phyloP scores from a whole-genome alignment of 2,329 filamentous ascomycete genomes.

The Fusarium bactridioides region DNA sequence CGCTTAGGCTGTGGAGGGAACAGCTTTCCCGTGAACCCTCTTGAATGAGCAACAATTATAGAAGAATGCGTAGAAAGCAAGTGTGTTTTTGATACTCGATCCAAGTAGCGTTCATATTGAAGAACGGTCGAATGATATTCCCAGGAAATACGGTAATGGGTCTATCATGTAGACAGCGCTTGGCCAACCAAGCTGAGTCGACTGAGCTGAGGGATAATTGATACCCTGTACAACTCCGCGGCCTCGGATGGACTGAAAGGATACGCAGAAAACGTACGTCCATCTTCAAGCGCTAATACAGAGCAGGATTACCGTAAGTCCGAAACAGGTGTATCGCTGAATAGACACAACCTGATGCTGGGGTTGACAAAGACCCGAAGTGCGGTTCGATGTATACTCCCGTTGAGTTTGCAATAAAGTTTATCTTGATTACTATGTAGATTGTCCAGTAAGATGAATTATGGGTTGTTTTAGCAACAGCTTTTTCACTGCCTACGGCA shows the following conservation, averaged over 20 bases:
- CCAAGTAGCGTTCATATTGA: neutral
- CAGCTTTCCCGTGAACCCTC: neutral
- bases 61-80: neutral
- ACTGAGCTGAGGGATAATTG: constrained; percentile 10
- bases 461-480: neutral
- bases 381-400: constrained; percentile 11
- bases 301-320: constrained; percentile 12
- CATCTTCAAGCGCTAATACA: neutral
- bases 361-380: neutral
- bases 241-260: constrained; percentile 2
- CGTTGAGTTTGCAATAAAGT: neutral
- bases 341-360: constrained; percentile 3
- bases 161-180: neutral
- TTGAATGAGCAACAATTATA: neutral
- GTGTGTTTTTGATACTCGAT: neutral
- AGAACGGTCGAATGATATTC: constrained; percentile 26
- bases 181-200: constrained; percentile 7
- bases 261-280: constrained; percentile 19
- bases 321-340: constrained; percentile 6
- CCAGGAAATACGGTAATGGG: constrained; percentile 6
- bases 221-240: neutral
- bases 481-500: neutral
- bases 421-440: neutral
- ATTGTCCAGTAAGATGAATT: neutral
- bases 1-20: neutral